Evolutionary conservation across 2,329 filamentous ascomycete genomes (phyloP).

Genomic region (Purpureocillium lavendulum): DNA sequence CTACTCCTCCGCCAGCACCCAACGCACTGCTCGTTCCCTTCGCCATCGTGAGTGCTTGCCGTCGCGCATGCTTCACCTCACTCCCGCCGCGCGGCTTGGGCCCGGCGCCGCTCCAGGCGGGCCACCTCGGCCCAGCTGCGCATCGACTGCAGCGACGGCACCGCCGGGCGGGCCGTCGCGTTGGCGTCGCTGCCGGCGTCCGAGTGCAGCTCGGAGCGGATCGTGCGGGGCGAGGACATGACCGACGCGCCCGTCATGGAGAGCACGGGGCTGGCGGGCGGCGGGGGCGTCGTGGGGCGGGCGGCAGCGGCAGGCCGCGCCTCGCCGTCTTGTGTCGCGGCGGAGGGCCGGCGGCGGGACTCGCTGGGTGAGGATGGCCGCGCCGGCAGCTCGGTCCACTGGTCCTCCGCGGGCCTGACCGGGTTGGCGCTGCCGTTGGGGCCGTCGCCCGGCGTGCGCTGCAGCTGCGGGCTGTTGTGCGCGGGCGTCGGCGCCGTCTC

Average conservation of each 20-base stretch:
- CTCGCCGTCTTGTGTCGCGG: not conserved
- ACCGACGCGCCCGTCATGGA: constrained; percentile 16
- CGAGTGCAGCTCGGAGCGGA: constrained; percentile 6
- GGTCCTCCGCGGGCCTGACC: constrained; percentile 1
- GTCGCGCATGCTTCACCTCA: no score
- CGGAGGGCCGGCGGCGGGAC: not conserved
- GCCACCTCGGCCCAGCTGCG: constrained; percentile 34
- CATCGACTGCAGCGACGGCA: constrained; percentile 24
- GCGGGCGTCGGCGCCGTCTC: constrained; percentile 23
- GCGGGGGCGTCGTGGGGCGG: constrained; percentile 3
- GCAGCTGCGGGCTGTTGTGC: constrained; percentile 19
- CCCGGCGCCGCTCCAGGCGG: constrained; percentile 12
- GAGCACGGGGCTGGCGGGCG: constrained; percentile 14
- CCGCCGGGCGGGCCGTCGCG: constrained; percentile 10
- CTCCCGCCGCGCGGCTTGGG: no score
- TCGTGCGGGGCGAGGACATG: constrained; percentile 21
- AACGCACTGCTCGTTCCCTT: no score
- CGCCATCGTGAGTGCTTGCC: no score
- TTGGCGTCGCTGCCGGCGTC: constrained; percentile 8
- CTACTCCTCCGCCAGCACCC: no score
- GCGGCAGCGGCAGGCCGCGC: not conserved
- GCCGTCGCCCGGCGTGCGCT: constrained; percentile 3
- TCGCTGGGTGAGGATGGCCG: constrained; percentile 1
- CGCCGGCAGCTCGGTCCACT: constrained; percentile 16
- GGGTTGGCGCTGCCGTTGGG: not conserved